These are phyloP conservation scores for Sphagnum contortum DNA, from an alignment of 225 moss, liverwort and hornwort genomes.

Conservation along the genomic window DNA sequence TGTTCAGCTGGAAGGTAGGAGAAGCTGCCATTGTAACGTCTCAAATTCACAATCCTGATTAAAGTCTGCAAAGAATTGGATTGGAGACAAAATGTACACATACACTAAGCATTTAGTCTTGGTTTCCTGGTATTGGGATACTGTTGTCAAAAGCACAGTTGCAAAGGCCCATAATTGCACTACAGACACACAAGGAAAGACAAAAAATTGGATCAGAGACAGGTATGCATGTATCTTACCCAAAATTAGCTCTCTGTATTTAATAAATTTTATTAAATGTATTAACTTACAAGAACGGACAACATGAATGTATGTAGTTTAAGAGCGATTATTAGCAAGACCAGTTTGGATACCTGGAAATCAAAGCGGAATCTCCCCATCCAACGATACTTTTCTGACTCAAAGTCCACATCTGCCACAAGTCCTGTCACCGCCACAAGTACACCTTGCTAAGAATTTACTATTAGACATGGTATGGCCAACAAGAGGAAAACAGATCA, in stretches of 20 bases:
- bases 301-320: too few species aligned
- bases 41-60: conserved; percentile 60
- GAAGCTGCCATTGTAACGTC: conserved; percentile 63
- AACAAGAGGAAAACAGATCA: background rate
- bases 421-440: conserved; percentile 43
- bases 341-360: conserved; percentile 44
- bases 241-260: too few species aligned
- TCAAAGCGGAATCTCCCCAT: conserved; percentile 77
- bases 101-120: background rate
- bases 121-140: background rate
- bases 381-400: conserved; percentile 77
- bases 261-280: too few species aligned
- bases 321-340: too few species aligned
- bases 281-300: too few species aligned
- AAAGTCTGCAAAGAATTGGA: conserved; percentile 40
- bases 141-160: too few species aligned
- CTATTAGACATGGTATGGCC: background rate
- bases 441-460: conserved; percentile 1
- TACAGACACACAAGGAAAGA: too few species aligned
- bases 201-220: too few species aligned
- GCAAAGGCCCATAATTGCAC: too few species aligned
- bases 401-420: conserved; percentile 84
- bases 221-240: too few species aligned
- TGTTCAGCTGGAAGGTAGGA: conserved; percentile 78
- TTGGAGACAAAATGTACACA: background rate